Percentiles rank a stretch among this genome's conserved stretches.
phyloP scores from a whole-genome alignment of 805 yeast genomes.

The Starmerella stellata region DNA sequence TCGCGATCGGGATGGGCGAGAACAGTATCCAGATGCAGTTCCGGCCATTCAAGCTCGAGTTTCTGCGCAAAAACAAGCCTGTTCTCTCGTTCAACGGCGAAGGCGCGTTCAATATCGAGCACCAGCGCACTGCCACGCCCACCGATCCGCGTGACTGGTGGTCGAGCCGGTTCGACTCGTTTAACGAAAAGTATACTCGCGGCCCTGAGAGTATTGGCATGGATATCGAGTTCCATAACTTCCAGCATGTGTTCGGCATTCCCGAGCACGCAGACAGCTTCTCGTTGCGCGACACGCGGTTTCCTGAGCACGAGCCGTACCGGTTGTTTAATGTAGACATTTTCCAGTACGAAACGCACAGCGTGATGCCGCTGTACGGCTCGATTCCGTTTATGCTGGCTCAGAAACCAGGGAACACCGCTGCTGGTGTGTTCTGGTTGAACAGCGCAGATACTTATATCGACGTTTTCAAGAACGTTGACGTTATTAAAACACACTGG shows the following conservation, averaged over 20 bases:
- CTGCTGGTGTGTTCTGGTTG: conserved; percentile 77
- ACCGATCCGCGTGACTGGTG: conserved; percentile 41
- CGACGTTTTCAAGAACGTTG: conserved; percentile 34
- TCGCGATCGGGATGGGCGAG: conserved; percentile 7
- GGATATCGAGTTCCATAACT: conserved; percentile 51
- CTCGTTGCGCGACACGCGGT: conserved; percentile 49
- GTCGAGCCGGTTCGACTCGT: conserved; percentile 54
- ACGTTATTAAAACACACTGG: conserved; percentile 55
- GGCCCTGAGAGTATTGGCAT: conserved; percentile 73
- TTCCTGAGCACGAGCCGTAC: conserved; percentile 44
- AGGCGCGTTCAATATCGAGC: conserved; percentile 65
- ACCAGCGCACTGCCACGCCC: conserved; percentile 38
- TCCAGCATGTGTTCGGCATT: conserved; percentile 64
- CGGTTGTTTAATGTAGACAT: conserved; percentile 84
- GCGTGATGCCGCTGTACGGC: conserved; percentile 86
- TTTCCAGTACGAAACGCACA: conserved; percentile 73
- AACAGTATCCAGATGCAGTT: conserved; percentile 30
- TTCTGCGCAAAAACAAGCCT: conserved; percentile 30
- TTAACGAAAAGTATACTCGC: conserved; percentile 40
- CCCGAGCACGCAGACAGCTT: conserved; percentile 89
- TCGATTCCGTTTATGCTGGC: conserved; percentile 77
- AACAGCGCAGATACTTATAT: conserved; percentile 86
- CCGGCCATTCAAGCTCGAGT: conserved; percentile 33
- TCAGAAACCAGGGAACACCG: conserved; percentile 30
- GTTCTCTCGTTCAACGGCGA: conserved; percentile 51